These are phyloP conservation scores for Vitis cinerea DNA, from an alignment of 164 flowering plant species.

Conservation along the genomic window DNA sequence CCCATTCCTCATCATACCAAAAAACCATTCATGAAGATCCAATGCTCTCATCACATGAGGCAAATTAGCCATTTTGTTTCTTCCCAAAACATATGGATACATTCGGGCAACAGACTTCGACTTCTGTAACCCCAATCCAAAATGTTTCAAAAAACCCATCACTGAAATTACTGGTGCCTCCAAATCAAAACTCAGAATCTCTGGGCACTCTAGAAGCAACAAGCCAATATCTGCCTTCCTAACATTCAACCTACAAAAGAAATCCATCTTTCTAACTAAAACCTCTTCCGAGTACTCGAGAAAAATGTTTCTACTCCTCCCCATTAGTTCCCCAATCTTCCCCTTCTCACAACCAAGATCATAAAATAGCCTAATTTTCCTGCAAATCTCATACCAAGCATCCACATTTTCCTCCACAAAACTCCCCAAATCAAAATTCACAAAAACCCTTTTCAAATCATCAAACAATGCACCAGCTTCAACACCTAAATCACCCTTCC, in stretches of 20 bases:
- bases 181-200: slow-evolving; percentile 48
- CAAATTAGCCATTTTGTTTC: slow-evolving; percentile 52
- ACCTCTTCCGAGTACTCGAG: slow-evolving; percentile 44
- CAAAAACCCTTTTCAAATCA: slow-evolving; percentile 51
- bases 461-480: slow-evolving; percentile 37
- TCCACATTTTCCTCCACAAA: slow-evolving; percentile 49
- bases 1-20: slow-evolving; percentile 41
- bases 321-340: slow-evolving; percentile 43
- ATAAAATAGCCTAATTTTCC: slow-evolving; percentile 57
- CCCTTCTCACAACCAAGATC: slow-evolving; percentile 59
- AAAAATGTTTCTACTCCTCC: slow-evolving; percentile 36
- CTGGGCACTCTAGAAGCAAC: slow-evolving; percentile 48
- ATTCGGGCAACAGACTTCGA: slow-evolving; percentile 22
- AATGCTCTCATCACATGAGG: slow-evolving; percentile 60
- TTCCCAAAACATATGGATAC: slow-evolving; percentile 57
- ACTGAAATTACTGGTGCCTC: slow-evolving; percentile 42
- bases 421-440: slow-evolving; percentile 39
- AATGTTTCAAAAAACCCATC: slow-evolving; percentile 40
- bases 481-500: slow-evolving; percentile 18
- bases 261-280: slow-evolving; percentile 48
- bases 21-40: slow-evolving; percentile 60
- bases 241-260: slow-evolving; percentile 44
- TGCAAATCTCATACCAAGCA: slow-evolving; percentile 53
- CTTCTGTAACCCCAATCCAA: slow-evolving; percentile 37
- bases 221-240: slow-evolving; percentile 37